Base-by-base conservation (phyloP, 805 yeast genomes). In the Danielia reshetovae region DNA sequence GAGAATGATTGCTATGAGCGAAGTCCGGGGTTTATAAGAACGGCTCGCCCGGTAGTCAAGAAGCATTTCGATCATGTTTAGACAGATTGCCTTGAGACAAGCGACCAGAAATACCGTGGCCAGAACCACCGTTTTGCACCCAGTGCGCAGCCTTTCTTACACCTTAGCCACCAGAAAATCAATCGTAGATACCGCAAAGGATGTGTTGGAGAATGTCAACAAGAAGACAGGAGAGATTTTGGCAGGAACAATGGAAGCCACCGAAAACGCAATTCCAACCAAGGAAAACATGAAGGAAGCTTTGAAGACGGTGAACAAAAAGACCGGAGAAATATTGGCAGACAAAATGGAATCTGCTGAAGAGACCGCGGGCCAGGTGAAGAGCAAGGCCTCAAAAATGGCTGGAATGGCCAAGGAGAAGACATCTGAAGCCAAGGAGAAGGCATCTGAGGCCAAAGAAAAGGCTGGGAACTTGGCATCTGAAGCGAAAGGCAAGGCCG, bases 181-280 rank as follows among this genome's bases (percentile, higher is more conserved):
- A 11, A 49, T 64, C 10, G 47, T 63, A 10, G 66, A 56, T 30
- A 36, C 58, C 10, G 65, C 68, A 15, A 64, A 64, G 48, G 61
- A 59, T n/a, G 59, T 54, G 5, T 53, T 60, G 29, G 38, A 46
- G 25, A 59, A 54, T 36, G 59, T 52, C 24, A 56, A 57, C 44
- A 55, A 57, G 38, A 65, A 62, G 46, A 60, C 65, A n/a, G 72
- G 72, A 7, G 56, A 66, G 39, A 58, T 55, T 7, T 53, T 62
- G 12, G 72, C 71, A n/a, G 56, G 54, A 14, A 66, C 69, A 2
- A 49, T 67, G 37, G 68, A 66, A 24, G 59, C 54, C 27, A 65
- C 68, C 14, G 68, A 54, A 30, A 29, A 44, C 12, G 44, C 32
- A 21, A 39, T 51, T 11, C 53, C 54, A 2, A 36, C 45, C 52